These are phyloP conservation scores for Lyophyllum shimeji DNA, from an alignment of 768 basidiomycete genomes.

Conservation along the genomic window DNA sequence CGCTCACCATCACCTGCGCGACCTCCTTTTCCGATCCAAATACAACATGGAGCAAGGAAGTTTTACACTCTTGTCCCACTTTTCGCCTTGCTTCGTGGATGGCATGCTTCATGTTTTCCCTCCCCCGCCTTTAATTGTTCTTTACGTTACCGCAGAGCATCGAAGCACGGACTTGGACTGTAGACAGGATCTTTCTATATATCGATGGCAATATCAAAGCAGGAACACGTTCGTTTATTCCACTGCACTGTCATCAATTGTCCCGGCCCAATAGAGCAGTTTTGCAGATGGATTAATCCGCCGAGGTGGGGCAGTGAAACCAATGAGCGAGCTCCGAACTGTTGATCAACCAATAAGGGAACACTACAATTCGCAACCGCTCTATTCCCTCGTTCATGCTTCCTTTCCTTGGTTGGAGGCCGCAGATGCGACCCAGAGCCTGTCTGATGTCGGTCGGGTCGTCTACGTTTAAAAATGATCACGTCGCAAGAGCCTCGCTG, in stretches of 20 bases:
- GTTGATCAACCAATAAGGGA: no score
- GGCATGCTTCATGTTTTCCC: slow-evolving; percentile 1
- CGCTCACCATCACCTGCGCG: background rate
- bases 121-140: background rate
- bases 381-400: no score
- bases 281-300: no score
- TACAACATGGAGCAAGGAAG: background rate
- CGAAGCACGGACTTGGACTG: slow-evolving; percentile 3
- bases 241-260: background rate
- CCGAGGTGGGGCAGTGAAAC: no score
- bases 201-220: background rate
- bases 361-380: no score
- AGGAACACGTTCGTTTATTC: background rate
- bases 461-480: no score
- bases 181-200: background rate
- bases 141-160: background rate
- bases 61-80: background rate
- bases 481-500: no score
- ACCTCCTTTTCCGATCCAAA: background rate
- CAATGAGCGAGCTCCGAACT: no score
- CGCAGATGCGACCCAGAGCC: no score
- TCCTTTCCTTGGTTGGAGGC: no score
- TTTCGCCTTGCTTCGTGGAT: background rate
- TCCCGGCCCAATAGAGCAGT: no score
- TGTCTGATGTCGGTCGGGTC: no score